phyloP scores from a whole-genome alignment of 805 yeast species.

The Henningerozyma blattae region DNA sequence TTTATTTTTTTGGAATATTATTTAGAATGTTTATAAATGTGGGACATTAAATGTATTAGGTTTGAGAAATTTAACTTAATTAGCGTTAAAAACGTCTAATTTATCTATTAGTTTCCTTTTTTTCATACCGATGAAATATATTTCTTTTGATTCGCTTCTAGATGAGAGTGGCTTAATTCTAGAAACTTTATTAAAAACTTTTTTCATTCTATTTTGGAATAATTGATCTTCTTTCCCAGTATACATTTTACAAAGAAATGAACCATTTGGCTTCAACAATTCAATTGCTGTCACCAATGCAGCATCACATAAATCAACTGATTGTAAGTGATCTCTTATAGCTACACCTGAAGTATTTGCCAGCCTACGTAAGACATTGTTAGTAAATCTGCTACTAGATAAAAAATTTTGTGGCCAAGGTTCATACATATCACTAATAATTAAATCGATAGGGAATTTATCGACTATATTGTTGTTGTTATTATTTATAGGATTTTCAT shows the following conservation, averaged over 20 bases:
- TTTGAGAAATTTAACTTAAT: too few relatives aligned
- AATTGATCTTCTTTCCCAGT: constrained; percentile 68
- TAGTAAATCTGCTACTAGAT: constrained; percentile 50
- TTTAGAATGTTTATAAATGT: too few relatives aligned
- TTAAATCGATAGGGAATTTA: constrained; percentile 43
- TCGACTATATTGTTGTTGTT: background rate
- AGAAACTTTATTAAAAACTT: constrained; percentile 49
- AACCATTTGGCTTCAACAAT: constrained; percentile 58
- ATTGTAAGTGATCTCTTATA: constrained; percentile 68
- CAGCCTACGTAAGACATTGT: constrained; percentile 80
- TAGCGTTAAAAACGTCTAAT: constrained; percentile 35
- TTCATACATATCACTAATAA: constrained; percentile 76
- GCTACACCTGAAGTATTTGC: constrained; percentile 80
- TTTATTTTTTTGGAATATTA: too few relatives aligned
- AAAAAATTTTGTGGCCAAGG: constrained; percentile 41
- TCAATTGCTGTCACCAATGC: constrained; percentile 68
- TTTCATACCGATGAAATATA: constrained; percentile 62
- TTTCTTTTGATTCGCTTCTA: constrained; percentile 68
- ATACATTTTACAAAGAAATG: constrained; percentile 71
- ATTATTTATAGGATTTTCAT: too few relatives aligned
- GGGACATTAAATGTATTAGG: too few relatives aligned
- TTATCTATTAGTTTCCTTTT: constrained; percentile 34
- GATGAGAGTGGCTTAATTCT: constrained; percentile 76
- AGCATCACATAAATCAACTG: constrained; percentile 85
- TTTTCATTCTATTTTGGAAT: constrained; percentile 46